Evolutionary conservation across 768 basidiomycete genomes (phyloP), one percentile per base, ranked within the genome.

Genomic region (Lentinula detonsa): DNA sequence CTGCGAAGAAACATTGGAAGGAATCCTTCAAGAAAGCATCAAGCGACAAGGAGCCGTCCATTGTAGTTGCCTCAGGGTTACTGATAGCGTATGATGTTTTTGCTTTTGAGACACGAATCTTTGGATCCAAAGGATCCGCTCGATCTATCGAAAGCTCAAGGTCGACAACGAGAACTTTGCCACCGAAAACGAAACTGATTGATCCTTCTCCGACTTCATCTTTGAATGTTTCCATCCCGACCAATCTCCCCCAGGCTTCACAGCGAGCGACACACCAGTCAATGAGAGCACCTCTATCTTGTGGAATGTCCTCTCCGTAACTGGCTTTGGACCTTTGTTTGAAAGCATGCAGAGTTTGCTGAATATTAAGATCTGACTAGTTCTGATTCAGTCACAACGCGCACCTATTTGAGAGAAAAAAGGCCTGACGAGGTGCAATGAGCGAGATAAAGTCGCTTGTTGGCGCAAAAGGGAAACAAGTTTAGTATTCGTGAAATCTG

Each of bases 81-180:
- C 80, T 74, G 34, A 84, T 78, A 1, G 88, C 91, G 70, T 88
- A 91, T 7, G 88, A 85, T 2, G 87, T 89, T 69, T 90, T 92
- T 65, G 90, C 82, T 43, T 75, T 80, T 0, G 81, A 78, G 23
- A 86, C 79, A 21, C 70, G 72, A 28, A 86, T 66, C 11, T 62
- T 69, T 4, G 82, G 78, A 18, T 68, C 68, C 15, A 67, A 63
- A 0, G 74, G 69, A 49, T 79, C 69, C 10, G 69, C 68, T 23
- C 71, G 74, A 62, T 81, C 74, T 61, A 86, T 70, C 13, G 75
- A 67, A 63, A 93, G 81, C 65, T 90, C 86, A 61, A 91, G 78
- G 68, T 93, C 91, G 58, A 92, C 73, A 37, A 92, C 90, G 9
- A 93, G 74, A n/a, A 91, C 85, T 69, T 90, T 90, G 1, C 91